Percentiles rank a stretch among this genome's conserved stretches.
Evolutionary conservation across 441 rosid species (phyloP).

Genomic region (Brassica hybrid): DNA sequence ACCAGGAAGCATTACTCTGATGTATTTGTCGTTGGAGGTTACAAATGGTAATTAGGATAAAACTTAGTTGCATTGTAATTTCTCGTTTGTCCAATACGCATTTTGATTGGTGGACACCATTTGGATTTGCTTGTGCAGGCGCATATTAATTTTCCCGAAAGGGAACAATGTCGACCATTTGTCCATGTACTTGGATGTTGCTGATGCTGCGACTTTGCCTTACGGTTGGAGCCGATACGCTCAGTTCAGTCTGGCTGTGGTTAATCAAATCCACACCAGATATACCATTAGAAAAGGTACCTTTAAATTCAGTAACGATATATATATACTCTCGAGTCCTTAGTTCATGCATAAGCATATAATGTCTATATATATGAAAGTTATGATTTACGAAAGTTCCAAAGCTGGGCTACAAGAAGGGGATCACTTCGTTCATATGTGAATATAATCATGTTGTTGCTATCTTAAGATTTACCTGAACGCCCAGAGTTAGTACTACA

Average conservation of each 20-base stretch:
- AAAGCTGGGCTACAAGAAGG: conserved; percentile 22
- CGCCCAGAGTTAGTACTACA: too few relatives aligned
- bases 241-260: conserved; percentile 74
- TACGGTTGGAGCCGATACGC: conserved; percentile 80
- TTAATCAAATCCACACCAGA: conserved; percentile 61
- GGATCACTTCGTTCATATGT: not conserved
- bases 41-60: conserved; percentile 42
- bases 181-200: conserved; percentile 76
- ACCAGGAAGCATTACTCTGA: too few relatives aligned
- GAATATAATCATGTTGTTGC: conserved; percentile 1
- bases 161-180: conserved; percentile 73
- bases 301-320: not conserved
- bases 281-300: conserved; percentile 63
- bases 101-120: conserved; percentile 30
- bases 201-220: conserved; percentile 63
- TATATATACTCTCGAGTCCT: not conserved
- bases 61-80: conserved; percentile 3
- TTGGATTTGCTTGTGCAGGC: conserved; percentile 49
- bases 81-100: not conserved
- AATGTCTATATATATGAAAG: not conserved
- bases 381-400: conserved; percentile 10
- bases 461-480: not conserved
- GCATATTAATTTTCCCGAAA: too few relatives aligned
- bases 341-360: conserved; percentile 24
- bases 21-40: conserved; percentile 47